Evolutionary conservation across 495 filamentous ascomycete genomes (phyloP), one percentile per base, ranked within the genome.

Genomic region (Glarea lozoyensis): DNA sequence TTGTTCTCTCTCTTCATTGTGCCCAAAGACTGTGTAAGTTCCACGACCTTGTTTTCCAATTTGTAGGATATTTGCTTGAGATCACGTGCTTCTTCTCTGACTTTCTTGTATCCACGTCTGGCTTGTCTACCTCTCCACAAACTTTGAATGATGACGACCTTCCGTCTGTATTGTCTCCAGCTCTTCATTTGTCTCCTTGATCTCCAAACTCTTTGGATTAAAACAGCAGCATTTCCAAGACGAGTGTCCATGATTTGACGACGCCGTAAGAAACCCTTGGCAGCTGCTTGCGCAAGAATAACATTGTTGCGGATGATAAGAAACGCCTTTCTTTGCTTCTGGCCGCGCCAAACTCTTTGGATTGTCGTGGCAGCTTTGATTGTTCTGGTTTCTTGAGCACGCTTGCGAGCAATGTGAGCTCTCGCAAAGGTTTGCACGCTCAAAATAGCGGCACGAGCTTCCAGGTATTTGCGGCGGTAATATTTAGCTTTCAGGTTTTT

Each of bases 31-130:
- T 99, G 93, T 9, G 93, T 99, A 52, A 99, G 70, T 66, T 99
- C 93, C 41, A 96, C 86, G 42, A 98, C 92, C 76, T 98, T 97
- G 71, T 97, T 96, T 70, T 97, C 93, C 55, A 98, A 65, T 69
- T 93, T 97, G 68, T 97, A 97, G 11, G 89, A 96, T 50, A 98
- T 98, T 61, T 96, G 88, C 68, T 95, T 95, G 53, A 98, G 76
- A 71, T 98, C 92, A 56, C 93, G 83, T 29, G 92, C 89, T 60
- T 98, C 93, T 61, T 94, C 90, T 38, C 93, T 85, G 41, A 94
- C 62, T 32, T 60, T 78, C 76, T 94, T 96, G 71, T 98, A 98
- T 38, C 72, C 76, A 40, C 70, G 73, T 46, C 93, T 75, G 42
- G 92, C 93, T 49, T 68, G 52, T 66, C 75, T 92, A 50, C 88